Evolutionary conservation across 2,329 filamentous ascomycete genomes (phyloP), one percentile per base, ranked within the genome.

Genomic region (Dryadomyces quercus-mongolicae): DNA sequence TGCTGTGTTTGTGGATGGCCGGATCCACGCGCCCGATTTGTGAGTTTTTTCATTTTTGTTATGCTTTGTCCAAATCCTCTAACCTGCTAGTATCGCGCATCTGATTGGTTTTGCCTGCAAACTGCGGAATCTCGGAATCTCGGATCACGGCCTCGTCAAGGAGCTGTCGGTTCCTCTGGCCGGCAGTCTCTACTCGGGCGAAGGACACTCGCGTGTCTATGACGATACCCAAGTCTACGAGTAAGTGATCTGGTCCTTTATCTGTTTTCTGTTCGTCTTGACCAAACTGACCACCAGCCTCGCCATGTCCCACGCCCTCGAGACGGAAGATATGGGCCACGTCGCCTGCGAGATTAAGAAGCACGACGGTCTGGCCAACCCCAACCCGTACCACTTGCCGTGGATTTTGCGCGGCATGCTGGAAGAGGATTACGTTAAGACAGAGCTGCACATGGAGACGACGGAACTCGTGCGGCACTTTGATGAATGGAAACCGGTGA

Each of bases 391-490:
- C 64, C 85, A 93, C 54, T 73, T 98, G 15, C 93, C 93, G 0
- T 98, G 94, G 84, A 92, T 93, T 40, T 93, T 98, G 84, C 81
- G 93, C 8, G 93, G 93, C 0, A 71, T 98, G 55, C 71, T 98
- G 2, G 93, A 97, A 66, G 93, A 98, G 67, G 86, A 93, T 18
- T 82, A 89, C 63, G 92, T 97, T 22, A 90, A 86, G 67, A 87
- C 81, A 21, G 86, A 94, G 64, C 71, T 95, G 18, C 81, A 81
- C 36, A 70, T 76, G 1, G 93, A 98, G 70, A 89, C 88, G 7
- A 79, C 80, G 57, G 80, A 89, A 63, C 69, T 98, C 51, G 72
- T 98, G n/a, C 75, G 74, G 56, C 83, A 95, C 67, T 98, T 97
- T 68, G 91, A 97, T 66, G 82, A 88, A 53, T 98, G 93, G 93